Base-by-base conservation (phyloP, 768 basidiomycete genomes). In the Hericium alpestre region DNA sequence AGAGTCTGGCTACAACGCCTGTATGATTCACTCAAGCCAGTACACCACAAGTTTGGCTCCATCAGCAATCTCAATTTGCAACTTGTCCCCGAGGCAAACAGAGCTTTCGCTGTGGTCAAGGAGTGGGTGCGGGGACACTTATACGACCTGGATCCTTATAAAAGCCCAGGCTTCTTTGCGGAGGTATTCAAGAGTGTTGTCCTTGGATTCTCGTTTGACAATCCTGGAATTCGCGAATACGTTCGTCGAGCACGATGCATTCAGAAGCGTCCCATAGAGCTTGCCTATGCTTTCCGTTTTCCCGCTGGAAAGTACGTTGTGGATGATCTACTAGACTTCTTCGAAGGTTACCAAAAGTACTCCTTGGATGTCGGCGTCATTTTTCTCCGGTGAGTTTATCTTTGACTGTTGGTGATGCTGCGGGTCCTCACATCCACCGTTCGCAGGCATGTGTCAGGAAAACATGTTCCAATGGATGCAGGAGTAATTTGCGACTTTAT, bases 121-220 rank as follows among this genome's bases (percentile, higher is more conserved):
- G 54, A 40, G 25, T 62, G 56, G 61, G 53, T 60, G 25, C 60
- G 59, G 59, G 53, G 53, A 1, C 47, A 2, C 20, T 53, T 62
- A 10, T 3, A 27, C 8, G 2, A 32, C 0, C 38, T 57, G 3
- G 40, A 62, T 4, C 51, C 54, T 1, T 4, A 54, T 15, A 12
- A 39, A 37, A 16, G 15, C 11, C 38, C 12, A 6, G 27, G 2
- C 12, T 60, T 62, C 37, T 9, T 62, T 5, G 37, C 59, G 23
- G 37, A 18, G 2, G 56, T 62, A 9, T 20, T 61, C 22, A 60
- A 55, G 15, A 57, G 51, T 20, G 43, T 55, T 16, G 59, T 61
- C 47, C 46, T 62, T 10, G 61, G 61, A n/a, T 54, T 50, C 22
- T 57, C 56, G 27, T 49, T 62, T 20, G 56, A 62, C 46, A 49